A percentile compares a stretch with the other conserved stretches of the same genome.
Evolutionary conservation across 2,329 filamentous ascomycete species (phyloP).

Genomic region (Phialophora macrospora): DNA sequence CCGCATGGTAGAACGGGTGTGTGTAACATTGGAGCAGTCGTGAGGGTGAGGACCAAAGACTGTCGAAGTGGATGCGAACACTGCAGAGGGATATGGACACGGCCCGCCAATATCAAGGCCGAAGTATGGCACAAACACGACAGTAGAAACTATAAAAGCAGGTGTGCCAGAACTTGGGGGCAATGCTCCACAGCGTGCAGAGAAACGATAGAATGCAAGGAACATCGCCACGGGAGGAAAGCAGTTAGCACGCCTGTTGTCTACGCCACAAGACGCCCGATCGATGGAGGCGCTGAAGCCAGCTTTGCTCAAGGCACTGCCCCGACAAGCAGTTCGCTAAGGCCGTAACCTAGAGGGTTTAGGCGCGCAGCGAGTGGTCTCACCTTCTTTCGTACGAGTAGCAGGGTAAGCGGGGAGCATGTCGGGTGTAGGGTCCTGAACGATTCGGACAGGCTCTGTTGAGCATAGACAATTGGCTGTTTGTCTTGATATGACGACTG

Average conservation of each 20-base stretch:
- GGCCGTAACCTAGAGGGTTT: neutral
- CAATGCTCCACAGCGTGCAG: neutral
- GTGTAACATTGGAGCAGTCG: neutral
- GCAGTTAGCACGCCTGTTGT: constrained; percentile 3
- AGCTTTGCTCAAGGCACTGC: constrained; percentile 4
- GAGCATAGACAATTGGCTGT: neutral
- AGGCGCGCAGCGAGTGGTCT: constrained; percentile 13
- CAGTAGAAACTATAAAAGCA: constrained; percentile 8
- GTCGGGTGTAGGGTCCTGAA: neutral
- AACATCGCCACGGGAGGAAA: neutral
- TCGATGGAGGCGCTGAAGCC: constrained; percentile 12
- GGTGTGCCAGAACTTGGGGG: constrained; percentile 4
- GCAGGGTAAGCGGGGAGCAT: neutral
- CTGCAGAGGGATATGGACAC: neutral
- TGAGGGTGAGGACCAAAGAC: neutral
- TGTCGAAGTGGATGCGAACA: neutral
- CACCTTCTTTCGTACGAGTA: neutral
- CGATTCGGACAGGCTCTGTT: neutral
- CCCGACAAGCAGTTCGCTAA: constrained; percentile 1
- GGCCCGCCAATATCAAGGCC: neutral
- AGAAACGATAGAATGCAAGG: constrained; percentile 4
- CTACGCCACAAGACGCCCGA: neutral
- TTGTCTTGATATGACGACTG: neutral
- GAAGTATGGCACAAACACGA: constrained; percentile 3
- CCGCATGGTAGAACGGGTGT: neutral